Evolutionary conservation across 352 stramenopile species (phyloP).

Genomic region (Halophytophthora polymorphica): DNA sequence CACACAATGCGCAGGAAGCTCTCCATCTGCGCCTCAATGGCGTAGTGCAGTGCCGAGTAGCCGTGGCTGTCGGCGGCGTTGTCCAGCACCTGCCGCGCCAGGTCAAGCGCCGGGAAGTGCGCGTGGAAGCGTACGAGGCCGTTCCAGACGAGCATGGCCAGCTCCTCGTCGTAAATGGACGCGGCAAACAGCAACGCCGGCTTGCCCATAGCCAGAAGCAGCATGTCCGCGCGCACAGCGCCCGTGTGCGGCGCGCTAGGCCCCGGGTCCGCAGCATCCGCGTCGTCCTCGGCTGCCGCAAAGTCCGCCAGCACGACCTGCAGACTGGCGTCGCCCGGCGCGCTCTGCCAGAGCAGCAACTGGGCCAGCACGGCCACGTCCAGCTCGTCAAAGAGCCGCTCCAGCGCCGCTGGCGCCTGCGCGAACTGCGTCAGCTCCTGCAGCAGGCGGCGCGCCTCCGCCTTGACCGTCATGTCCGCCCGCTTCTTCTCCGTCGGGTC

Average conservation of each 20-base stretch:
- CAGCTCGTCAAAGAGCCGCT: constrained; percentile 39
- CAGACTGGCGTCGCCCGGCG: constrained; percentile 19
- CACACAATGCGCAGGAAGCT: constrained; percentile 40
- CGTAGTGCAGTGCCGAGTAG: constrained; percentile 73
- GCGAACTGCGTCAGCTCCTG: constrained; percentile 62
- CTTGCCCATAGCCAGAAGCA: constrained; percentile 74
- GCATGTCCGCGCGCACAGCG: constrained; percentile 20
- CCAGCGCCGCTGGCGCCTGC: constrained; percentile 38
- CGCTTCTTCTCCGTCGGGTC: not conserved
- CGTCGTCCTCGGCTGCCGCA: constrained; percentile 13
- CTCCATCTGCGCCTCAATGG: constrained; percentile 67
- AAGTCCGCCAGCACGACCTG: constrained; percentile 34
- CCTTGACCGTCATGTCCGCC: constrained; percentile 17
- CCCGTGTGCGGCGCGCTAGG: not conserved
- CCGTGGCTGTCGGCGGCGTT: constrained; percentile 67
- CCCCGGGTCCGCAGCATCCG: not conserved
- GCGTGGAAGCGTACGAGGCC: constrained; percentile 50
- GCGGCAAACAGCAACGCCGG: constrained; percentile 72
- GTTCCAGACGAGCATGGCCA: constrained; percentile 59
- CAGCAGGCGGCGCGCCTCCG: constrained; percentile 39
- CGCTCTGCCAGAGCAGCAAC: constrained; percentile 49
- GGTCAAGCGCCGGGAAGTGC: constrained; percentile 31
- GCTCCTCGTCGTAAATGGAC: constrained; percentile 84
- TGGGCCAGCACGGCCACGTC: constrained; percentile 30
- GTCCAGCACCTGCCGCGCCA: constrained; percentile 64